Percentiles rank a stretch among this genome's conserved stretches.
Conservation (phyloP, 257 asterid species). For the Nicotiana otophora region DNA sequence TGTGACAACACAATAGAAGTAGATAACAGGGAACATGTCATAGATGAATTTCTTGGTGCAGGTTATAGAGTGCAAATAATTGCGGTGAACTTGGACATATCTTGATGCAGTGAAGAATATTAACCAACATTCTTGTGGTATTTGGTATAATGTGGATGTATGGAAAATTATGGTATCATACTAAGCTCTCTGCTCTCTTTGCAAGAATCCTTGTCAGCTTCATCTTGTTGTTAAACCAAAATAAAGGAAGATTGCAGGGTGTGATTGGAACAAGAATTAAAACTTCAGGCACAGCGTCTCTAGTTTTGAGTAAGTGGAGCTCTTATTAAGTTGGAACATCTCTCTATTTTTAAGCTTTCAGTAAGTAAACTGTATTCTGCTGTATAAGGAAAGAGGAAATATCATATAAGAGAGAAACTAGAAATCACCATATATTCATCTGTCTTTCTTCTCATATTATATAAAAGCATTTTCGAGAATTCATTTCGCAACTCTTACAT, state of each 20-base stretch:
- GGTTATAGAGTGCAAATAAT: not conserved
- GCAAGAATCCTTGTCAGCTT: not conserved
- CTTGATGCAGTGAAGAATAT: not conserved
- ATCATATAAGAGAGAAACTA: not conserved
- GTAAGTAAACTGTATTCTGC: not conserved
- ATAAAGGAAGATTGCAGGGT: slow-evolving; percentile 5
- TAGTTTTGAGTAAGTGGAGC: not conserved
- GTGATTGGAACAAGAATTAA: not conserved
- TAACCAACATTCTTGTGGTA: not conserved
- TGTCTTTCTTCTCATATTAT: too few species aligned
- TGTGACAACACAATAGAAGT: not conserved
- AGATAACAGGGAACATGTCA: not conserved
- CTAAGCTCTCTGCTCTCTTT: not conserved
- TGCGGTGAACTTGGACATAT: not conserved
- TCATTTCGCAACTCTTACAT: not conserved
- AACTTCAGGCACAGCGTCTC: not conserved
- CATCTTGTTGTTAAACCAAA: not conserved
- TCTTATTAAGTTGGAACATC: not conserved
- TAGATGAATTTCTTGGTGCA: slow-evolving; percentile 2
- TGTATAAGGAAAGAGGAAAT: not conserved
- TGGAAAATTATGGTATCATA: not conserved
- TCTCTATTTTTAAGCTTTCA: not conserved
- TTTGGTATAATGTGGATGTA: not conserved
- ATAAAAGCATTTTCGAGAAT: not conserved
- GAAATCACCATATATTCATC: too few species aligned